phyloP scores from a whole-genome alignment of 2,329 filamentous ascomycete species.

The Pseudogymnoascus sp. region DNA sequence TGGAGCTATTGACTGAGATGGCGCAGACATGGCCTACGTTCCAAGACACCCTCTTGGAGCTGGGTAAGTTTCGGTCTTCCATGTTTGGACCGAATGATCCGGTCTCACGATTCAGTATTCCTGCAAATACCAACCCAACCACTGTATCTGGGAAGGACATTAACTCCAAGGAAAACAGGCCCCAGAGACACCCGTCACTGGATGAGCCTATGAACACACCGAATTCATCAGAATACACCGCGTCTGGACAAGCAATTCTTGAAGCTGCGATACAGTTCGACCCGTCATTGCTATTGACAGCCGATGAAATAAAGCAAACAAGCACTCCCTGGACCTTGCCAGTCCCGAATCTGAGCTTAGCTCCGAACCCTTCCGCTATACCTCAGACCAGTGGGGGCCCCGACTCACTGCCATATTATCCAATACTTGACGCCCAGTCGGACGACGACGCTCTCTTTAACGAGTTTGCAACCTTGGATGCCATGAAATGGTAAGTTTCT shows the following conservation, averaged over 20 bases:
- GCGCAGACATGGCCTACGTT: conserved; percentile 1
- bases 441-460: conserved; percentile 45
- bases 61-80: not conserved
- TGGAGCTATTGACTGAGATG: not conserved
- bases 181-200: not conserved
- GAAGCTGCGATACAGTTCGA: conserved; percentile 6
- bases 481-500: conserved; percentile 35
- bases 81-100: not conserved
- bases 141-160: not conserved
- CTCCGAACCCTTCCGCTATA: not conserved
- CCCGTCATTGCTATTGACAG: not conserved
- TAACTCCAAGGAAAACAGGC: not conserved
- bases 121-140: not conserved
- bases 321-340: not conserved
- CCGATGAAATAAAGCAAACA: not conserved
- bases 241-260: not conserved
- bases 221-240: conserved; percentile 1
- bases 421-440: conserved; percentile 19
- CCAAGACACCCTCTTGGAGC: conserved; percentile 1
- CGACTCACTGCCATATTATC: conserved; percentile 12
- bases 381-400: conserved; percentile 9
- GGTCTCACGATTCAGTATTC: not conserved
- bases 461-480: conserved; percentile 48
- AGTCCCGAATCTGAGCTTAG: not conserved
- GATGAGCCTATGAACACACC: not conserved